Evolutionary conservation across 768 basidiomycete species (phyloP).

Genomic region (Rhodotorula babjevae): DNA sequence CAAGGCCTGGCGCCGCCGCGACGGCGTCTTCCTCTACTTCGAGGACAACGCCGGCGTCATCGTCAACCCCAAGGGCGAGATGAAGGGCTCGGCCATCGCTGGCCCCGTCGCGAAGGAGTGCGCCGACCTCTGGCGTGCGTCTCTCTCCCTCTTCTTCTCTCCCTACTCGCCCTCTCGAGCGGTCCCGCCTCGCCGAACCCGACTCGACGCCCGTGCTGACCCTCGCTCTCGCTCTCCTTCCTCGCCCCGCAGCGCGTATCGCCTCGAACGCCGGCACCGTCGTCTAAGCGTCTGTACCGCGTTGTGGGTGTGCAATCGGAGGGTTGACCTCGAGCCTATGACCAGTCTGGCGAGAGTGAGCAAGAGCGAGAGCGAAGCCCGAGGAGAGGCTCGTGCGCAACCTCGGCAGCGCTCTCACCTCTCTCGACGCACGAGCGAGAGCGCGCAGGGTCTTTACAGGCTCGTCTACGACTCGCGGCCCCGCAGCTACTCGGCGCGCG

Average conservation of each 20-base stretch:
- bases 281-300: slow-evolving; percentile 50
- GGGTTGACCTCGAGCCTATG: neutral
- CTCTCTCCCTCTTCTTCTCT: neutral
- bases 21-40: slow-evolving; percentile 85
- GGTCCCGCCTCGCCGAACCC: slow-evolving; percentile 43
- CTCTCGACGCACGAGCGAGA: too few species aligned
- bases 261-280: slow-evolving; percentile 98
- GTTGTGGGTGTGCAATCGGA: neutral
- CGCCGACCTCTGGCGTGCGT: slow-evolving; percentile 53
- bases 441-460: too few species aligned
- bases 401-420: too few species aligned
- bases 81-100: slow-evolving; percentile 94
- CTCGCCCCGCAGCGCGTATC: slow-evolving; percentile 87
- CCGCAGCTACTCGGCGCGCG: neutral
- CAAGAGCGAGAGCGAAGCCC: too few species aligned
- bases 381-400: too few species aligned
- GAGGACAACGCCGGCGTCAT: slow-evolving; percentile 65
- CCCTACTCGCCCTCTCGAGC: too few species aligned
- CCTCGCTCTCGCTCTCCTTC: too few species aligned
- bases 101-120: slow-evolving; percentile 99
- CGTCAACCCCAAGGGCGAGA: slow-evolving; percentile 60
- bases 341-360: too few species aligned
- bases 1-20: slow-evolving; percentile 95
- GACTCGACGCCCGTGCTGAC: neutral
- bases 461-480: too few species aligned